A percentile compares a stretch with the other conserved stretches of the same genome.
Evolutionary conservation across 768 basidiomycete genomes (phyloP).

Genomic region (Pulveroboletus sp.): DNA sequence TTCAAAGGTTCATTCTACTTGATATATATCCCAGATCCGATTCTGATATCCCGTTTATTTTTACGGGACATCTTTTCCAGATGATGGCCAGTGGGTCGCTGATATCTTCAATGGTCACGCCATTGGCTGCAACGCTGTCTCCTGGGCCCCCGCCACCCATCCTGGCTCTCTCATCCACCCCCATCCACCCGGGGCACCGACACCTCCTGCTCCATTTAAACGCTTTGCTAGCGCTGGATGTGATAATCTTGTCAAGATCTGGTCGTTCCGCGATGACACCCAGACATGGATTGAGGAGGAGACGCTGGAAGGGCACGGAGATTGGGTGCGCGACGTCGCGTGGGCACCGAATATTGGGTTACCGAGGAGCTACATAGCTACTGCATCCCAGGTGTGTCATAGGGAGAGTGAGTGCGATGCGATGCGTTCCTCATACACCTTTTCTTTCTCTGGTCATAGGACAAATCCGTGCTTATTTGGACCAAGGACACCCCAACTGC

Average conservation of each 20-base stretch:
- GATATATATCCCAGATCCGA: background rate
- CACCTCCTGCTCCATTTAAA: conserved; percentile 59
- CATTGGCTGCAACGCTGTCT: conserved; percentile 94
- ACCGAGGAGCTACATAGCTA: conserved; percentile 91
- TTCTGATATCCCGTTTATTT: background rate
- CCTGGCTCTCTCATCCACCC: conserved; percentile 82
- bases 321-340: conserved; percentile 99
- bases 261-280: conserved; percentile 83
- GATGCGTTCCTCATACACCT: background rate
- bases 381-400: conserved; percentile 72
- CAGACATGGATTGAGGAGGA: conserved; percentile 92
- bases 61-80: conserved; percentile 36
- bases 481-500: conserved; percentile 73
- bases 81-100: conserved; percentile 94
- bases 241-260: conserved; percentile 92
- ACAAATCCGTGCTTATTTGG: conserved; percentile 89
- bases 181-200: conserved; percentile 40
- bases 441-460: conserved; percentile 31
- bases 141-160: conserved; percentile 91
- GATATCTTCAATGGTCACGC: conserved; percentile 95
- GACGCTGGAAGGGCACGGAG: conserved; percentile 83
- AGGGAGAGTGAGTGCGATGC: background rate
- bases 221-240: conserved; percentile 95
- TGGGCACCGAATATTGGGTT: conserved; percentile 98
- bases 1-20: conserved; percentile 80